Evolutionary conservation across 768 basidiomycete species (phyloP).

Genomic region (Amanita molliuscula): DNA sequence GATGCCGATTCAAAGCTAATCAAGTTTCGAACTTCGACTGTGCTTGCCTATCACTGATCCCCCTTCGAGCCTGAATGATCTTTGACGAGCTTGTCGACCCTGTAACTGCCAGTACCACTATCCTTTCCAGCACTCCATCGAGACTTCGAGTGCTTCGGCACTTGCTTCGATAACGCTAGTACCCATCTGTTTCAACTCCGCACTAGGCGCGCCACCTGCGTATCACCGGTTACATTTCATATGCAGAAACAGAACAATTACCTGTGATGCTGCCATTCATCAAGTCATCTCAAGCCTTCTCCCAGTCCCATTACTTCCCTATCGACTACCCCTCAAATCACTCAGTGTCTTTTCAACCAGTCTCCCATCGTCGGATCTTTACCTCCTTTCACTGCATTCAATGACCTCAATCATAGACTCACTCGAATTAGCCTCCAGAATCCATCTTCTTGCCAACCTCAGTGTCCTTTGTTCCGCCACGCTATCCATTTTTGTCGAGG

Average conservation of each 20-base stretch:
- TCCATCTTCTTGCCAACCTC: slow-evolving; percentile 69
- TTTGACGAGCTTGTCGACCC: no score
- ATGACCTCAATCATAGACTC: slow-evolving; percentile 10
- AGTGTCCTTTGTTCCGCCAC: slow-evolving; percentile 51
- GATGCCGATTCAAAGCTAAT: no score
- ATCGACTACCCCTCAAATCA: slow-evolving; percentile 52
- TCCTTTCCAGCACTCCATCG: no score
- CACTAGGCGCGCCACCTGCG: no score
- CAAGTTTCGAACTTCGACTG: no score
- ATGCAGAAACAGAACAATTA: slow-evolving; percentile 40
- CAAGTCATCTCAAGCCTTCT: slow-evolving; percentile 47
- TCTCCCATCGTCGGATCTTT: slow-evolving; percentile 41
- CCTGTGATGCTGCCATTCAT: slow-evolving; percentile 23
- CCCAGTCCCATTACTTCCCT: slow-evolving; percentile 68
- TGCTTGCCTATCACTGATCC: no score
- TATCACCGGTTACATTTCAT: neutral
- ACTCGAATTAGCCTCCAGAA: slow-evolving; percentile 21
- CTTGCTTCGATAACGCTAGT: no score
- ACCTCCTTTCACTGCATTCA: slow-evolving; percentile 16
- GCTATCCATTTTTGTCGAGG: slow-evolving; percentile 40
- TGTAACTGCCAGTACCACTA: no score
- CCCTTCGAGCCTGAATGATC: no score
- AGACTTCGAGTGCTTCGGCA: no score
- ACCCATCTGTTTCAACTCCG: no score
- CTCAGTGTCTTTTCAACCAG: slow-evolving; percentile 56